Base-by-base conservation (phyloP, 345 rosid species). In the Draba incana region DNA sequence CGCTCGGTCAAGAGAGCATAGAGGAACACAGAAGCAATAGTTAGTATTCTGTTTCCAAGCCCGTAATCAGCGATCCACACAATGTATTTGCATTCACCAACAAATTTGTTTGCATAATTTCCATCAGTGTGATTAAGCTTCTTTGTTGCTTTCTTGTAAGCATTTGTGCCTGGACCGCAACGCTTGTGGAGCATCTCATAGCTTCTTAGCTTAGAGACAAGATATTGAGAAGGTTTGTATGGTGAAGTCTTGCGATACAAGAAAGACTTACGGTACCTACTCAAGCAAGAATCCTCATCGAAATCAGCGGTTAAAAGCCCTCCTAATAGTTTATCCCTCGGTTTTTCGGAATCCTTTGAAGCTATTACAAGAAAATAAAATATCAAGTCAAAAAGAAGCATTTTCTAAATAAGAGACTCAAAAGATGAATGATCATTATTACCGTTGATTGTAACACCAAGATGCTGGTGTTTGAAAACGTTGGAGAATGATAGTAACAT, bases 11-110 rank as follows among this genome's bases (percentile, higher is more conserved):
- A 65, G 30, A 80, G 77, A 10, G 81, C 83, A 9, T 77, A 77
- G 39, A 81, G 81, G 23, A 81, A 81, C 6, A 77, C 75, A 12
- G 85, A 79, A n/a, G 81, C 50, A 30, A 81, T 62, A 62, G 77
- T 55, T 0, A 81, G 56, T 30, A 81, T 81, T 64, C 82, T 52
- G 67, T 81, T 79, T 57, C 85, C 85, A 62, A 81, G 56, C 13
- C 81, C 81, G 47, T 57, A 31, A 14, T 11, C n/a, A 5, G 81
- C 53, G 2, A 76, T 37, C 77, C 77, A 81, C 52, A 81, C 77
- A 10, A 76, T 46, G 37, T 79, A 79, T 42, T 35, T 81, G 33
- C 83, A 81, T 47, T 63, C 79, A 15, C 64, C 68, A 45, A 33
- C 8, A 14, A 20, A 27, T 8, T 28, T 51, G 24, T 23, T 62